Base-by-base conservation (phyloP, 2,329 filamentous ascomycete species). In the Tolypocladium cylindrosporum region DNA sequence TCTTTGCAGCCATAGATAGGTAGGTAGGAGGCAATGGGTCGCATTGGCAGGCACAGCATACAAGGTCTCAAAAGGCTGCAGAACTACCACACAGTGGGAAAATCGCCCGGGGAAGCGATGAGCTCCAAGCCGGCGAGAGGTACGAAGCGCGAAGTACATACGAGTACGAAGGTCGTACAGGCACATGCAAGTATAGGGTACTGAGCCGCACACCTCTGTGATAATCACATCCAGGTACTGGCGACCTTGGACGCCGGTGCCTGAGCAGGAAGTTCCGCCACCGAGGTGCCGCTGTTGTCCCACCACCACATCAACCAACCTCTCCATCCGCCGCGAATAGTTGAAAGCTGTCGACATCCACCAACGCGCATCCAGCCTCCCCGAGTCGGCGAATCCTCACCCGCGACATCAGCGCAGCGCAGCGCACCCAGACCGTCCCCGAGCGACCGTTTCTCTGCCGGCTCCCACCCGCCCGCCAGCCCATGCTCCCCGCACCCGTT, bases 401-500 rank as follows among this genome's bases (percentile, higher is more conserved):
- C 16, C 48, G 3, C 48, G 9, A 8, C 48, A 51, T n/a, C 48
- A 31, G 48, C 31, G 48, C 48, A n/a, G 40, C 40, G 40, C 40
- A 41, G 40, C 19, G 40, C 40, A 19, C 27, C 31, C 45, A 36
- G 16, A 2, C 24, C 45, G 16, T 50, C 8, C 45, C 16, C 13
- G 27, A 51, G 31, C 48, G 31, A 51, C 27, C 48, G 48, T 31
- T 21, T 51, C 43, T 48, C 43, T 48, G 39, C 24, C 53, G 8
- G 13, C 8, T 31, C 6, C 54, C 10, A 42, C 36, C 24, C 54
- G 55, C 11, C 40, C 13, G 50, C 45, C 55, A 55, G 51, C 60
- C 48, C 62, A 67, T 67, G 66, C 54, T 59, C 61, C 55, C 57
- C 36, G 50, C 55, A 55, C 61, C 57, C 60, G 39, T 54, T 56